Evolutionary conservation across 2,329 filamentous ascomycete species (phyloP).

Genomic region (Aspergillus fumigatiaffinis): DNA sequence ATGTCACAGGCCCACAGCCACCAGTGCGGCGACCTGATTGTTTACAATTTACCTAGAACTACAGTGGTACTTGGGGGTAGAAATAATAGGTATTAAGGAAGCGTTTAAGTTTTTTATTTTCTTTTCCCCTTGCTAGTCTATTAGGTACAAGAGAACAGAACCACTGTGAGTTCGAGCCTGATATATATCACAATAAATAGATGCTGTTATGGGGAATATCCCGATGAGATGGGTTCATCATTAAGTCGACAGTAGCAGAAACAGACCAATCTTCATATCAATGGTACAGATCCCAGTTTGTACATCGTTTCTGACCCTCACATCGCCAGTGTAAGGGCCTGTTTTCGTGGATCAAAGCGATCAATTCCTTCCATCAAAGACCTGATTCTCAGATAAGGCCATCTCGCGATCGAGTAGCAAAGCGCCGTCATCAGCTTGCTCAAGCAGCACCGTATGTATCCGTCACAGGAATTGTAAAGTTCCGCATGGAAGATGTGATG

Average conservation of each 20-base stretch:
- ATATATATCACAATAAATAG: background rate
- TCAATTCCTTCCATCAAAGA: background rate
- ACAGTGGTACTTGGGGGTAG: background rate
- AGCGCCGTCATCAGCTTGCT: slow-evolving; percentile 1
- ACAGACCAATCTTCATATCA: background rate
- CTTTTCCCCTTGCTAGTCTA: background rate
- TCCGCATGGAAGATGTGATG: slow-evolving; percentile 15
- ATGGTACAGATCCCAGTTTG: background rate
- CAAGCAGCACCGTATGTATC: slow-evolving; percentile 26
- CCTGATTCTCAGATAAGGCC: background rate
- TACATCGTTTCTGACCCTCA: background rate
- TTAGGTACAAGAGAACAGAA: background rate
- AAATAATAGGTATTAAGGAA: background rate
- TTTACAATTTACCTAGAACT: background rate
- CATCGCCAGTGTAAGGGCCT: background rate
- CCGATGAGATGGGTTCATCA: background rate
- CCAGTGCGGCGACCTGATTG: background rate
- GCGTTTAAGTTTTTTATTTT: background rate
- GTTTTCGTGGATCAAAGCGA: background rate
- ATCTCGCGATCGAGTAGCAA: background rate
- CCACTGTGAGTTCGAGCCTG: background rate
- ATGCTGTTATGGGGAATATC: background rate
- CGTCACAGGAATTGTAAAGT: slow-evolving; percentile 21
- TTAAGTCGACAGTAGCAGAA: background rate
- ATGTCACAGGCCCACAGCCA: slow-evolving; percentile 6